phyloP scores from a whole-genome alignment of 305 asterid species.

The Fraxinus greggii region DNA sequence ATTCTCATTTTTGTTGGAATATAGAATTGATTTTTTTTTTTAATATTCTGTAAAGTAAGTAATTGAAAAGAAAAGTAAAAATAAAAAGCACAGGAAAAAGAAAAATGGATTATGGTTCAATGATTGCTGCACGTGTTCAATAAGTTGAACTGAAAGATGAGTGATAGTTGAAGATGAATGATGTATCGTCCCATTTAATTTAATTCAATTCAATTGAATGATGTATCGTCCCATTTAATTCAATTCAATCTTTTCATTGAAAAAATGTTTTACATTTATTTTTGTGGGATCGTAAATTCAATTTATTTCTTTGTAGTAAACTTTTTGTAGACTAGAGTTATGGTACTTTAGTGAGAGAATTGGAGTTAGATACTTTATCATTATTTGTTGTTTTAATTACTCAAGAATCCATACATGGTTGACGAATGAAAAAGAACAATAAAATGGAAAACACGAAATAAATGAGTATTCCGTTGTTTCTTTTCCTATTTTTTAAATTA shows the following conservation, averaged over 20 bases:
- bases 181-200: neutral
- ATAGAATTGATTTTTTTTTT: no score
- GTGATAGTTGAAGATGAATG: neutral
- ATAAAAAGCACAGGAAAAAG: no score
- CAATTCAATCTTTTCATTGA: no score
- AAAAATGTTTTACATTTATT: neutral
- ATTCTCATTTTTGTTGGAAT: no score
- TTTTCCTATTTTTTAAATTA: neutral
- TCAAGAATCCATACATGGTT: neutral
- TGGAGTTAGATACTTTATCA: neutral
- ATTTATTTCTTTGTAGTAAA: neutral
- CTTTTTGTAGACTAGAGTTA: neutral
- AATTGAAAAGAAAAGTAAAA: no score
- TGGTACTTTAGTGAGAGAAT: neutral
- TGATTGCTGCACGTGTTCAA: neutral
- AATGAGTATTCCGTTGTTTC: neutral
- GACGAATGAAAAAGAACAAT: neutral
- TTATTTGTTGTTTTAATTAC: neutral
- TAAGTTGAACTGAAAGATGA: neutral
- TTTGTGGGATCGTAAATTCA: neutral
- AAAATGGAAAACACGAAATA: neutral
- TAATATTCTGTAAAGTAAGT: no score
- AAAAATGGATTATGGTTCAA: neutral
- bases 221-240: neutral
- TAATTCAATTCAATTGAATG: neutral